Evolutionary conservation across 495 filamentous ascomycete species (phyloP).

Genomic region (Hyphodiscus hymeniophilus): DNA sequence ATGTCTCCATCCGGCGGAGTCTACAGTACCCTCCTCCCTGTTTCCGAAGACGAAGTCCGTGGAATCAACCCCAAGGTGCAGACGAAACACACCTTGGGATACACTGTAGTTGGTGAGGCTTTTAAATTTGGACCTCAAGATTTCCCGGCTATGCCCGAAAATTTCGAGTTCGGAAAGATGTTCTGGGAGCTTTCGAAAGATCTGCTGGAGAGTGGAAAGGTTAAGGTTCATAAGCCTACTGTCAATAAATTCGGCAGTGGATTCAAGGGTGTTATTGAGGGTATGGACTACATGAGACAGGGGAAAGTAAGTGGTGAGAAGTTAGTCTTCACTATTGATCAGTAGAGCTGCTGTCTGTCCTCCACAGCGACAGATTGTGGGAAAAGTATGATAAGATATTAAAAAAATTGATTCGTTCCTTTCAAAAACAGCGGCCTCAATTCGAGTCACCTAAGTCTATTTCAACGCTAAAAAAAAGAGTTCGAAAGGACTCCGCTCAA

Average conservation of each 20-base stretch:
- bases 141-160: conserved; percentile 26
- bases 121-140: conserved; percentile 24
- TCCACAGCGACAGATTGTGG: no score
- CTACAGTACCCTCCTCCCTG: conserved; percentile 11
- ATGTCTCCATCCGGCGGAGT: conserved; percentile 12
- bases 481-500: neutral
- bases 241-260: conserved; percentile 29
- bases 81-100: conserved; percentile 28
- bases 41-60: neutral
- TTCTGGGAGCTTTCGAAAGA: conserved; percentile 32
- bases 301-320: conserved; percentile 52
- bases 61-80: conserved; percentile 22
- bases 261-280: conserved; percentile 44
- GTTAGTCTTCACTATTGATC: conserved; percentile 39
- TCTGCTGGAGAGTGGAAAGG: conserved; percentile 40
- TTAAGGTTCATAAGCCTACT: conserved; percentile 42
- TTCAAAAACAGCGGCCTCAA: neutral
- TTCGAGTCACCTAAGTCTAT: neutral
- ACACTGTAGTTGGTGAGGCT: conserved; percentile 31
- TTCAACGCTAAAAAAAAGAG: neutral
- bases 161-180: conserved; percentile 32
- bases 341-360: no score
- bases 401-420: no score
- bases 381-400: no score
- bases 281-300: conserved; percentile 39